phyloP scores from a whole-genome alignment of 352 stramenopile species.

The Phytophthora agathidicida region DNA sequence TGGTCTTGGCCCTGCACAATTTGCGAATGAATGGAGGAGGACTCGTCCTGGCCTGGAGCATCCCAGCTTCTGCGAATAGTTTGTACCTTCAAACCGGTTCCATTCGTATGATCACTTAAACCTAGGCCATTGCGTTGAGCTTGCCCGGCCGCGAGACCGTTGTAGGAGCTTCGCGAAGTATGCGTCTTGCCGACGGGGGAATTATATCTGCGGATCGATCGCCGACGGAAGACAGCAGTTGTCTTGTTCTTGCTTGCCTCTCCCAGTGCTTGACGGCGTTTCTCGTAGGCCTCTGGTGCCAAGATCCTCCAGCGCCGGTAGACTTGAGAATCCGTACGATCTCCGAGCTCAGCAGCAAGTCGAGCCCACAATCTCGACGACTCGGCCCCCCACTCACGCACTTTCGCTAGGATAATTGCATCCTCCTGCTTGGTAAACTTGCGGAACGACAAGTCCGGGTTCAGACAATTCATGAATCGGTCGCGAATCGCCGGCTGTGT shows the following conservation, averaged over 20 bases:
- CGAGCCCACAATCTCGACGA: conserved; percentile 46
- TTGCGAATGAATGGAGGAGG: neutral
- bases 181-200: conserved; percentile 14
- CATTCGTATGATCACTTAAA: neutral
- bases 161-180: conserved; percentile 47
- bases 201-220: conserved; percentile 35
- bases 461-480: conserved; percentile 72
- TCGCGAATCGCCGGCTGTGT: conserved; percentile 63
- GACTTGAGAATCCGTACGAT: conserved; percentile 59
- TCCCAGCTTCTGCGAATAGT: conserved; percentile 13
- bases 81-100: neutral
- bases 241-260: conserved; percentile 29
- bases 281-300: conserved; percentile 42
- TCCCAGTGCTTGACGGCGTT: conserved; percentile 31
- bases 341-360: conserved; percentile 48
- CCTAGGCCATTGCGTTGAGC: neutral
- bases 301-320: conserved; percentile 48
- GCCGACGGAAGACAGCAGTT: conserved; percentile 56
- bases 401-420: conserved; percentile 36
- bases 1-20: too few species aligned
- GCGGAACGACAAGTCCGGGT: conserved; percentile 65
- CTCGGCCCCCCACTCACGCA: conserved; percentile 47
- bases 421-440: conserved; percentile 68
- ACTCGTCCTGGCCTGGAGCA: too few species aligned
- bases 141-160: conserved; percentile 19